Evolutionary conservation across 495 filamentous ascomycete genomes (phyloP), one percentile per base, ranked within the genome.

Genomic region (Xylona heveae): DNA sequence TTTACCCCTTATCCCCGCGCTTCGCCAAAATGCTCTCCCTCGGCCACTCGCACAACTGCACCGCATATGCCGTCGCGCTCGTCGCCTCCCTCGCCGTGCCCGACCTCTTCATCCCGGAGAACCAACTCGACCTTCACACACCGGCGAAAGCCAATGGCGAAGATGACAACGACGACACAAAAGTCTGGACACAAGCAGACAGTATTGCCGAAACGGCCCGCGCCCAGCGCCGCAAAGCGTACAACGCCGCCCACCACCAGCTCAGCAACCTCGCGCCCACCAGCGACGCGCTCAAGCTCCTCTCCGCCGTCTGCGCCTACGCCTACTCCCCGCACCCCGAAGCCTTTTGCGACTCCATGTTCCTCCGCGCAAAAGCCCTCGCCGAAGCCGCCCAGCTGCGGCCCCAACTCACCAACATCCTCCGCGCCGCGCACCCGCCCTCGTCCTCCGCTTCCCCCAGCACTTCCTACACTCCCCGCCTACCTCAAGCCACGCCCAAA

Each of bases 21-120:
- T 93, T 85, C 48, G 71, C 83, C 5, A 77, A 85, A 32, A 94
- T 95, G 53, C 59, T 99, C 14, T 57, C 82, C 15, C 72, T 92
- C 29, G 90, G 83, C 9, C 73, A 90, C 42, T 66, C 78, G 12
- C 76, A 85, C 46, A 70, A 69, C 31, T 81, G 84, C 41, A 60
- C 90, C 42, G 71, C 79, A 1, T 84, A 91, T 44, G 77, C 84
- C 14, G 74, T 94, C 33, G 83, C 83, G 10, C 59, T 95, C 2
- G 82, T 95, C 9, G 74, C 90, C 6, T 78, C 76, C 1, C 56
- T 99, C 12, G 88, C 88, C 4, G 84, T 83, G 4, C 72, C 75
- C 2, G 82, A 93, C 41, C 42, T 95, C 4, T 93, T 88, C 48
- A 61, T 95, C n/a, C 66, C 77, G 0, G 73, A 92, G 42, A 78